Evolutionary conservation across 495 filamentous ascomycete species (phyloP).

Genomic region (Aspergillus coremiiformis): DNA sequence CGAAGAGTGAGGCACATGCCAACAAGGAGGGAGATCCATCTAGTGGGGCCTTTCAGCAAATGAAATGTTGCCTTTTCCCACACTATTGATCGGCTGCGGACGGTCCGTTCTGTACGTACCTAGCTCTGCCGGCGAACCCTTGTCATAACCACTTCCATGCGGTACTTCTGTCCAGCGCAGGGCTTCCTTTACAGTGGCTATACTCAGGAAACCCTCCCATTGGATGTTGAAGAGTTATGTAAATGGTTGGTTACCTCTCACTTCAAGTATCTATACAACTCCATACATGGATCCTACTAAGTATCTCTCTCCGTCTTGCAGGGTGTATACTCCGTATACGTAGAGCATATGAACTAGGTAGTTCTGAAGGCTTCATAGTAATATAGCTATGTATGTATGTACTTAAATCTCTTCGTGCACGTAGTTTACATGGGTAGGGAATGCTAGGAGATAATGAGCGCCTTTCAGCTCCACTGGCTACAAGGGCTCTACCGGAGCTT

Average conservation of each 20-base stretch:
- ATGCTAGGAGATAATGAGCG: background rate
- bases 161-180: background rate
- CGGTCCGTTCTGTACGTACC: constrained; percentile 14
- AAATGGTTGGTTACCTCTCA: background rate
- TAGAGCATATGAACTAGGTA: background rate
- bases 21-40: background rate
- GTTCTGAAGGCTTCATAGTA: background rate
- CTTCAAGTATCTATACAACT: background rate
- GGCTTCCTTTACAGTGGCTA: background rate
- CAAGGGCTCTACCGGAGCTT: constrained; percentile 1
- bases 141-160: background rate
- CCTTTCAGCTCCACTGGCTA: constrained; percentile 1
- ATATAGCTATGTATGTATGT: background rate
- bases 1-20: constrained; percentile 7
- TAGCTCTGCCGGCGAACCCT: constrained; percentile 11
- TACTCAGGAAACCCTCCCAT: background rate
- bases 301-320: no score
- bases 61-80: background rate
- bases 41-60: background rate
- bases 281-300: background rate
- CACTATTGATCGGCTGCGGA: background rate
- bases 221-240: background rate
- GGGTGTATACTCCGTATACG: background rate
- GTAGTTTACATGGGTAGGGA: no score
- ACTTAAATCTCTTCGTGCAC: background rate